Conservation (phyloP, 768 basidiomycete genomes). For the Butyriboletus loyo region DNA sequence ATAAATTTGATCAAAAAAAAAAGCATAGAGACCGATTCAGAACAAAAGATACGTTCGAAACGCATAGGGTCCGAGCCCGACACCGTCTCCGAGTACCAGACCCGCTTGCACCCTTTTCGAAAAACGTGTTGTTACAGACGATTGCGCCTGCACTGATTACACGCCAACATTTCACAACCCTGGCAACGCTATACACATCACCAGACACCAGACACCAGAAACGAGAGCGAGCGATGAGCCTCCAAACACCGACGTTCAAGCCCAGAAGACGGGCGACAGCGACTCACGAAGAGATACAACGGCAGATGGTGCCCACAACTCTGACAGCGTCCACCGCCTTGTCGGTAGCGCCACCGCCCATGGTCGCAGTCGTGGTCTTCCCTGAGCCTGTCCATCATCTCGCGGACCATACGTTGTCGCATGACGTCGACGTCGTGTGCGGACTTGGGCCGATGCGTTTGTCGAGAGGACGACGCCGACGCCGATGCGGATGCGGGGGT, state of each 20-base stretch:
- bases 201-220: too few relatives aligned
- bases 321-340: constrained; percentile 46
- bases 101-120: background rate
- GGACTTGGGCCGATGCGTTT: background rate
- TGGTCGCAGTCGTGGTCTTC: constrained; percentile 53
- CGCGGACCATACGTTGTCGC: constrained; percentile 25
- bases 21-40: too few relatives aligned
- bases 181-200: constrained; percentile 37
- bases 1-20: too few relatives aligned
- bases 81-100: too few relatives aligned
- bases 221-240: background rate
- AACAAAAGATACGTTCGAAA: too few relatives aligned
- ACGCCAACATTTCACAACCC: constrained; percentile 33
- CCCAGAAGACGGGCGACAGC: too few relatives aligned
- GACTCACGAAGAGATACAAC: constrained; percentile 49
- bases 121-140: constrained; percentile 23
- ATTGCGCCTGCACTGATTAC: constrained; percentile 38
- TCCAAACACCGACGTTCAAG: background rate
- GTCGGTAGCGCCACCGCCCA: constrained; percentile 42
- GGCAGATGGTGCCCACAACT: constrained; percentile 41
- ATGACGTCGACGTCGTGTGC: background rate
- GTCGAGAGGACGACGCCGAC: background rate
- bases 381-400: constrained; percentile 40
- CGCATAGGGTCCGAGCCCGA: too few relatives aligned
- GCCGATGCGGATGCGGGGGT: background rate